phyloP scores from a whole-genome alignment of 2,329 filamentous ascomycete genomes.

The Furcasterigmium furcatum region DNA sequence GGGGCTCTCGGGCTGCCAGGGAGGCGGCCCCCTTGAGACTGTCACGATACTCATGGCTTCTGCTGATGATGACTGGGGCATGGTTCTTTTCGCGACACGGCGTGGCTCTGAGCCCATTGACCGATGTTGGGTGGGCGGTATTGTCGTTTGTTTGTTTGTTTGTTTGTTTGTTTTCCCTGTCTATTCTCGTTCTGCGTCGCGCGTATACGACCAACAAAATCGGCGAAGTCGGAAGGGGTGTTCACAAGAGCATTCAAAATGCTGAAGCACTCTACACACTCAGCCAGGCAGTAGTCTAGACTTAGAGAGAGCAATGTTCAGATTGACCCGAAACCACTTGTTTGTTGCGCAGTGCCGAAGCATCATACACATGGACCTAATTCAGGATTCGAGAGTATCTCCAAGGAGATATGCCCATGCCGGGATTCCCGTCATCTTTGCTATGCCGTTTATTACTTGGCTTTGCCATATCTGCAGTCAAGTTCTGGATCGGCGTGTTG shows the following conservation, averaged over 20 bases:
- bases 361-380: too few species aligned
- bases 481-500: too few species aligned
- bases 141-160: background rate
- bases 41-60: slow-evolving; percentile 15
- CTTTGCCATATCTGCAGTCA: too few species aligned
- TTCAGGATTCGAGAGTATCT: too few species aligned
- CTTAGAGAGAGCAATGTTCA: background rate
- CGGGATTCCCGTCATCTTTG: too few species aligned
- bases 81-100: background rate
- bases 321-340: background rate
- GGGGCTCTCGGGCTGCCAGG: slow-evolving; percentile 11
- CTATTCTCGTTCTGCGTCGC: slow-evolving; percentile 7
- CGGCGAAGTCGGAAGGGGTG: background rate
- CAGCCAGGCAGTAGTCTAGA: background rate
- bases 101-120: background rate
- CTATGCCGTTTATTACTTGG: too few species aligned
- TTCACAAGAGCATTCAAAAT: too few species aligned
- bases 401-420: too few species aligned
- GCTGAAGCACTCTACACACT: too few species aligned
- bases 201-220: background rate
- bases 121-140: background rate
- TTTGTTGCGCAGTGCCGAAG: too few species aligned
- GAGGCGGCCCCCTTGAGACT: slow-evolving; percentile 12
- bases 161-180: background rate
- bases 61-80: slow-evolving; percentile 11